Evolutionary conservation across 768 basidiomycete genomes (phyloP), one percentile per base, ranked within the genome.

Genomic region (Pleurotus pulmonarius): DNA sequence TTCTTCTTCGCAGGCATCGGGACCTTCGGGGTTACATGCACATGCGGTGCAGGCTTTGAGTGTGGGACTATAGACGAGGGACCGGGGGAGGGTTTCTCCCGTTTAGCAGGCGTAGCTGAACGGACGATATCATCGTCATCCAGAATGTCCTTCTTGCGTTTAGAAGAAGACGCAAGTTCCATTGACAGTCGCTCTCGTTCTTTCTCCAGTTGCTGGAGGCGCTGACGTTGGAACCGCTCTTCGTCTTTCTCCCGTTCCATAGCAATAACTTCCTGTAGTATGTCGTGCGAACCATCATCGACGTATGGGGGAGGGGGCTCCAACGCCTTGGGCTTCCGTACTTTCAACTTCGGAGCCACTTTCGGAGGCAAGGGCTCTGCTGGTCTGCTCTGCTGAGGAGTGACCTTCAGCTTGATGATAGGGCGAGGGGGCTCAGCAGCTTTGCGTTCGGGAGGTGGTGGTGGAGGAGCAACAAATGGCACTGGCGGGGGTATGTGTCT

Each of bases 221-320:
- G 77, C 24, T 76, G 75, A 25, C 79, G 79, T 58, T 78, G 77
- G 63, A 58, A 26, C 22, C 46, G 55, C 20, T 59, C 58, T 46
- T 85, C 81, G 53, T 77, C 75, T 67, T 85, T 81, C 69, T 86
- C 83, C 54, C 81, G 75, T 65, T 92, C 90, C 40, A 91, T 87
- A 6, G 90, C 90, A 54, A 91, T 79, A 16, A 92, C 88, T 66
- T 92, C 90, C 66, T 90, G 87, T 2, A 90, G 72, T 40, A 92
- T 76, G 63, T 92, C 90, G 61, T 88, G 84, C 25, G 86, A 88
- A n/a, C 87, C 89, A 68, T 91, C 89, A 61, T 91, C 88, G 44
- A 86, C 79, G 64, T 87, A 87, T 3, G 86, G 80, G 2, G 85
- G 83, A 1, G 87, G 81, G 2, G 83, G 82, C 20, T 72, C 78